phyloP scores from a whole-genome alignment of 2,329 filamentous ascomycete genomes.

The Cytospora piceicola region DNA sequence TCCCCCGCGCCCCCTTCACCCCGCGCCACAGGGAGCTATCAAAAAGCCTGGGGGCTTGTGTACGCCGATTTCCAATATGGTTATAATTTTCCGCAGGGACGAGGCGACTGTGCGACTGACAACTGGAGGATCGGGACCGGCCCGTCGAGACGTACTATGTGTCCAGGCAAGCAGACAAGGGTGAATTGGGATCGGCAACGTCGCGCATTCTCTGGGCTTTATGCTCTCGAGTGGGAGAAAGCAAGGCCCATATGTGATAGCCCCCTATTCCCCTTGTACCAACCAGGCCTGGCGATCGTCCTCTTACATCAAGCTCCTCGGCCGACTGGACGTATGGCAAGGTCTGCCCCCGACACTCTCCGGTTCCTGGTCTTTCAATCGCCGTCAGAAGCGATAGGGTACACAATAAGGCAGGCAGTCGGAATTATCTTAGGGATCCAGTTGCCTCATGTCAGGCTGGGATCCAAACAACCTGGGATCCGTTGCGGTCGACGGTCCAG shows the following conservation, averaged over 20 bases:
- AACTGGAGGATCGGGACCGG: background rate
- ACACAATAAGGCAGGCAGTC: background rate
- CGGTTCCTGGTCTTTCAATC: background rate
- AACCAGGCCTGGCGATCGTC: slow-evolving; percentile 14
- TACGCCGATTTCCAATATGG: background rate
- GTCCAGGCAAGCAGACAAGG: background rate
- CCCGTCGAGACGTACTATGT: background rate
- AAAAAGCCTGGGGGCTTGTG: background rate
- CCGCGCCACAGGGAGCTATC: background rate
- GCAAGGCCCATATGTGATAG: slow-evolving; percentile 4
- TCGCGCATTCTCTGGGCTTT: slow-evolving; percentile 8
- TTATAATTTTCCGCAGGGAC: background rate
- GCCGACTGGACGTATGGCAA: background rate
- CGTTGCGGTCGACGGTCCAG: background rate
- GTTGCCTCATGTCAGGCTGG: background rate
- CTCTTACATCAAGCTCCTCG: background rate
- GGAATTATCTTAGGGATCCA: background rate
- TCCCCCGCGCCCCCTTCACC: background rate
- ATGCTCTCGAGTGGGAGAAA: slow-evolving; percentile 8
- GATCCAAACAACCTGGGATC: slow-evolving; percentile 1
- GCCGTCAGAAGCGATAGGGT: background rate
- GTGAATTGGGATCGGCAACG: slow-evolving; percentile 20
- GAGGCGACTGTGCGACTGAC: background rate
- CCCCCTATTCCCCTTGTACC: slow-evolving; percentile 10
- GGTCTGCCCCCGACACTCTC: background rate